Conservation (phyloP, 2,329 filamentous ascomycete species). For the Bertia moriformis region DNA sequence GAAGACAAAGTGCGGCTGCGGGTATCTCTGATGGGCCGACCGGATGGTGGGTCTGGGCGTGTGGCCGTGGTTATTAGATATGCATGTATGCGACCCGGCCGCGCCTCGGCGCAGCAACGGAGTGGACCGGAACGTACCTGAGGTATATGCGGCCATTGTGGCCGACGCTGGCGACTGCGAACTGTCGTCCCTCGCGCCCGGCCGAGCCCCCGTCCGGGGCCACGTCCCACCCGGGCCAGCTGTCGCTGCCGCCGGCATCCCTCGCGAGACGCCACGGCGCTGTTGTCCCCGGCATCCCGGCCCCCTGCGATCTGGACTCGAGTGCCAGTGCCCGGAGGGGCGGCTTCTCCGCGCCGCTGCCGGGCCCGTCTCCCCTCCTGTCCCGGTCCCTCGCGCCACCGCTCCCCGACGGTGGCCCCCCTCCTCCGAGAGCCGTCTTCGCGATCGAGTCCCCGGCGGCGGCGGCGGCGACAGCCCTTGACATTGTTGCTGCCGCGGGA, state of each 20-base stretch:
- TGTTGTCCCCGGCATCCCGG: slow-evolving; percentile 14
- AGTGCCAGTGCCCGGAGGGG: too few species aligned
- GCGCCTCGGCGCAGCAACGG: slow-evolving; percentile 4
- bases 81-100: slow-evolving; percentile 2
- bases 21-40: slow-evolving; percentile 44
- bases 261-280: slow-evolving; percentile 27
- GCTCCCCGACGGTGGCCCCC: too few species aligned
- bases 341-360: too few species aligned
- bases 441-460: too few species aligned
- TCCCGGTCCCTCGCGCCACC: too few species aligned
- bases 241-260: slow-evolving; percentile 37
- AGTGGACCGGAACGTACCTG: slow-evolving; percentile 39
- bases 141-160: slow-evolving; percentile 73
- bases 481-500: too few species aligned
- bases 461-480: too few species aligned
- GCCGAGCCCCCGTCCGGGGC: slow-evolving; percentile 45
- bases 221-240: slow-evolving; percentile 38
- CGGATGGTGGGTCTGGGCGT: slow-evolving; percentile 49
- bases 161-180: slow-evolving; percentile 68
- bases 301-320: slow-evolving; percentile 9
- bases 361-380: too few species aligned
- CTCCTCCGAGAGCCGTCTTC: too few species aligned
- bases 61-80: slow-evolving; percentile 2
- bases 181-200: slow-evolving; percentile 54
- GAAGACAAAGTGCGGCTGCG: slow-evolving; percentile 45